Evolutionary conservation across 75 land plant genomes (phyloP).

Genomic region (Adiantum capillusveneris): DNA sequence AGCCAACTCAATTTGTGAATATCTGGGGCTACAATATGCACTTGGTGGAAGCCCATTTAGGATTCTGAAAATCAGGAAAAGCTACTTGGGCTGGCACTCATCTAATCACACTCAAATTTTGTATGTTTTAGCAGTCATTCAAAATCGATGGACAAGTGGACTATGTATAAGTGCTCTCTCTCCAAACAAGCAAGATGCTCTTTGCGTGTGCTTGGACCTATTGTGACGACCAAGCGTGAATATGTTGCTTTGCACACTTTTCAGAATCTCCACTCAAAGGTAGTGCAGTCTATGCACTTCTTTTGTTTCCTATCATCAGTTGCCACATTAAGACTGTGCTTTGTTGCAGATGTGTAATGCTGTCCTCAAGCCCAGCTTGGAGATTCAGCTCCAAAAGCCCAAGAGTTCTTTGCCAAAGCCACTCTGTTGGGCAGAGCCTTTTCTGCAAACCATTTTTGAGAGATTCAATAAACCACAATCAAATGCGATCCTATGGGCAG

Average conservation of each 20-base stretch:
- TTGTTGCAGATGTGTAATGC: slow-evolving; percentile 84
- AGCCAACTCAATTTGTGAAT: slow-evolving; percentile 6
- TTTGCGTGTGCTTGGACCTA: slow-evolving; percentile 82
- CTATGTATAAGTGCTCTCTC: too few species aligned
- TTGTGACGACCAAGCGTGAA: slow-evolving; percentile 95
- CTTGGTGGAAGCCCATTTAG: too few species aligned
- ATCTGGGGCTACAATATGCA: slow-evolving; percentile 60
- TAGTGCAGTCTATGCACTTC: neutral
- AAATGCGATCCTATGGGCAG: slow-evolving; percentile 96
- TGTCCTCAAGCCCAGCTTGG: slow-evolving; percentile 82
- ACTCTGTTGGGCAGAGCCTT: slow-evolving; percentile 81
- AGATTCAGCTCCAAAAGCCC: slow-evolving; percentile 85
- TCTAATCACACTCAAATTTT: too few species aligned
- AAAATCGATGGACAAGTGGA: too few species aligned
- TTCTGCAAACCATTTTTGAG: slow-evolving; percentile 62
- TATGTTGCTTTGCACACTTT: slow-evolving; percentile 91
- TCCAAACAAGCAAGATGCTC: too few species aligned
- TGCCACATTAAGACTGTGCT: neutral
- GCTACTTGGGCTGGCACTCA: too few species aligned
- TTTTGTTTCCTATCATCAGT: neutral
- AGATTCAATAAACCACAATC: slow-evolving; percentile 86
- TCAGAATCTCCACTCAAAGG: slow-evolving; percentile 71
- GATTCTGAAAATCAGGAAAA: too few species aligned
- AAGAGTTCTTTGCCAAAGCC: slow-evolving; percentile 84
- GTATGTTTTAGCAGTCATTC: too few species aligned